phyloP scores from a whole-genome alignment of 331 rosid genomes.

The Ulmus americana region DNA sequence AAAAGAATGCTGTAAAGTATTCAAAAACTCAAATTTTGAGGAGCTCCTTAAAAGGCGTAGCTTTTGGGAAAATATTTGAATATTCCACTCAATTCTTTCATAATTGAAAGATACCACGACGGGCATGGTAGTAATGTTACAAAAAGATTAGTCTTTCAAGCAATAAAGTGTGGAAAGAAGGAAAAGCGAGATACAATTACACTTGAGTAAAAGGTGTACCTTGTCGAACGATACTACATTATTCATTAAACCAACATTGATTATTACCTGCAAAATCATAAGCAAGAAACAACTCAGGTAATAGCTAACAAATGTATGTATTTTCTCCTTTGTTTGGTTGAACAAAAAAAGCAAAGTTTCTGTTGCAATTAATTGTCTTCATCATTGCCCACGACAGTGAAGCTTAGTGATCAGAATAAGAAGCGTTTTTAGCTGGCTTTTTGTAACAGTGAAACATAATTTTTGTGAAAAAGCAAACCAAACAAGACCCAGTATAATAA shows the following conservation, averaged over 20 bases:
- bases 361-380: no score
- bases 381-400: no score
- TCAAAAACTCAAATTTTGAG: no score
- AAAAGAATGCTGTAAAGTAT: background rate
- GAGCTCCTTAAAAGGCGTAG: background rate
- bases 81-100: background rate
- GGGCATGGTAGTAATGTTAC: background rate
- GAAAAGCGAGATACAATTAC: constrained; percentile 13
- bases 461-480: no score
- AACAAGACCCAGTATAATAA: no score
- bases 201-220: constrained; percentile 44
- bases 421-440: no score
- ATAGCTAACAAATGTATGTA: background rate
- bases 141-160: background rate
- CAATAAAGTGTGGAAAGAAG: constrained; percentile 9
- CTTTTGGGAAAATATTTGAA: background rate
- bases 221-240: constrained; percentile 68
- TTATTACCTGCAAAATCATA: constrained; percentile 67
- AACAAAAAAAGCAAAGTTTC: no score
- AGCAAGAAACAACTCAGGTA: constrained; percentile 14
- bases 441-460: no score
- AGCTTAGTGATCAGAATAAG: no score
- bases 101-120: background rate
- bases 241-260: constrained; percentile 70
- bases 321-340: no score